Conservation (phyloP, 2,329 filamentous ascomycete species). For the Paecilomyces variotii region DNA sequence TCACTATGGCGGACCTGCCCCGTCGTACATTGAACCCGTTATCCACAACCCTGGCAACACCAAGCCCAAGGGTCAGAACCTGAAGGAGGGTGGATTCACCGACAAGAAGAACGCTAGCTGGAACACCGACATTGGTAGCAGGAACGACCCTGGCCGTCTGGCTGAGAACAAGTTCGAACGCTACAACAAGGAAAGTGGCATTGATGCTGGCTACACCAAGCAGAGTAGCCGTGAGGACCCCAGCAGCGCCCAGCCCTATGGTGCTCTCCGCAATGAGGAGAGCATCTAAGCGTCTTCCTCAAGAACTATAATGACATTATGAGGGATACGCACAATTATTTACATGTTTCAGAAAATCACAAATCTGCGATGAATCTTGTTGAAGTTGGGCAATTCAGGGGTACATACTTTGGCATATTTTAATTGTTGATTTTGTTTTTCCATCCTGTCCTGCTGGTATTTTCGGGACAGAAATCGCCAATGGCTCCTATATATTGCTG, state of each 20-base stretch:
- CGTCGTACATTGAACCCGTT: slow-evolving; percentile 31
- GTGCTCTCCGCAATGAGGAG: slow-evolving; percentile 8
- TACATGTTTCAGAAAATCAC: neutral
- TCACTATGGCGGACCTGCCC: slow-evolving; percentile 24
- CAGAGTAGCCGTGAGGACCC: slow-evolving; percentile 15
- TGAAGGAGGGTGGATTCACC: slow-evolving; percentile 42
- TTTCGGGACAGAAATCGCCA: neutral
- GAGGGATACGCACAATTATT: neutral
- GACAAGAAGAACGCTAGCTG: slow-evolving; percentile 43
- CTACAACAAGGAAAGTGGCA: slow-evolving; percentile 19
- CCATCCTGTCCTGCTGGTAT: neutral
- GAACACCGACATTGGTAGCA: slow-evolving; percentile 44
- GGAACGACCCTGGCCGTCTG: slow-evolving; percentile 47
- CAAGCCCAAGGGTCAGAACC: slow-evolving; percentile 45
- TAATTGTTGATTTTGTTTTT: neutral
- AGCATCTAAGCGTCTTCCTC: neutral
- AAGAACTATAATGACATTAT: neutral
- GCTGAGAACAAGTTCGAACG: slow-evolving; percentile 35
- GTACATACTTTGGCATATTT: neutral
- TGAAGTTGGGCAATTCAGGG: neutral
- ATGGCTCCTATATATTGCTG: neutral
- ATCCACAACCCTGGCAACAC: slow-evolving; percentile 20
- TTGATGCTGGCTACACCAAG: slow-evolving; percentile 16
- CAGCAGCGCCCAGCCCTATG: slow-evolving; percentile 12
- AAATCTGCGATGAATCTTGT: neutral